These are phyloP conservation scores for Backusella psychrophila DNA, from an alignment of 192 early-diverging fungal species.

Conservation along the genomic window DNA sequence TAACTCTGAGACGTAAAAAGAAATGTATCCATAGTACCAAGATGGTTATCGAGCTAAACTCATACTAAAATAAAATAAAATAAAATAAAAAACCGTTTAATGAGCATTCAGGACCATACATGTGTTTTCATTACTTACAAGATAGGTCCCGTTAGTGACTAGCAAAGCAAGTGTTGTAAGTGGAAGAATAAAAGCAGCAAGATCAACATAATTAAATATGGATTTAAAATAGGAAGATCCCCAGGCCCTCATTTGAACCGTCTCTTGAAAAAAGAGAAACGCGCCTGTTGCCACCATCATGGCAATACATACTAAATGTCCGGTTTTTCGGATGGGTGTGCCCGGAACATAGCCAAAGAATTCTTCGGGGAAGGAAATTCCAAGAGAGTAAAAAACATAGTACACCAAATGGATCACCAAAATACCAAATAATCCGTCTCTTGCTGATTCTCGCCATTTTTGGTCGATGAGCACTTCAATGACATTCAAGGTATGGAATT, in stretches of 20 bases:
- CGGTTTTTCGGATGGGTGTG: neutral
- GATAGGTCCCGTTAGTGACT: neutral
- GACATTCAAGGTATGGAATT: neutral
- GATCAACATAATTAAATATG: neutral
- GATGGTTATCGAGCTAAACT: neutral
- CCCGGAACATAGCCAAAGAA: neutral
- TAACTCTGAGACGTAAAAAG: conserved; percentile 2
- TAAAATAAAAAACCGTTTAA: neutral
- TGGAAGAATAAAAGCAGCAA: neutral
- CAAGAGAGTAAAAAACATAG: neutral
- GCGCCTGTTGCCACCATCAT: neutral
- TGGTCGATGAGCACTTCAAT: neutral
- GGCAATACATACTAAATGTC: neutral
- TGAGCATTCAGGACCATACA: neutral
- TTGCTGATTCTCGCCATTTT: conserved; percentile 10
- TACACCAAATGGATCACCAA: neutral
- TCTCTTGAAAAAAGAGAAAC: conserved; percentile 1
- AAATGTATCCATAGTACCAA: conserved; percentile 12
- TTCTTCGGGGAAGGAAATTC: neutral
- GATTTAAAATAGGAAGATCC: neutral
- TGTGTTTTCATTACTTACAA: neutral
- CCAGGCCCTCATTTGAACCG: neutral
- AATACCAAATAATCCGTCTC: neutral
- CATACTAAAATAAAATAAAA: neutral
- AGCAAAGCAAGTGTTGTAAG: neutral